phyloP scores from a whole-genome alignment of 345 rosid genomes.

The Linum trigynum region DNA sequence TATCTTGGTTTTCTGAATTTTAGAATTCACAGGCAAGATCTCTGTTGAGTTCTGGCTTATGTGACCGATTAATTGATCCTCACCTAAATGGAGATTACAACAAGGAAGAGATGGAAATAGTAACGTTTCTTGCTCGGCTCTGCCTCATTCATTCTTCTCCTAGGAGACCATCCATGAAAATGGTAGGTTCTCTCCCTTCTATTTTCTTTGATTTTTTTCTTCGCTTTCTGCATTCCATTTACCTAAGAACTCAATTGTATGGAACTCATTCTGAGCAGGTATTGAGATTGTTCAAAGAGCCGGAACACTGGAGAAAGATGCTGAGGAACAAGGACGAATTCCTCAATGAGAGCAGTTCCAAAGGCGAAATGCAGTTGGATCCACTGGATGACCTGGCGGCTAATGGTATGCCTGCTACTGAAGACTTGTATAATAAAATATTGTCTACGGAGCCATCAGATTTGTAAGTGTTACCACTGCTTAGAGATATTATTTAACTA shows the following conservation, averaged over 20 bases:
- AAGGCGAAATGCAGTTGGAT: conserved; percentile 13
- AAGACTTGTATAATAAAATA: neutral
- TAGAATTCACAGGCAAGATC: conserved; percentile 24
- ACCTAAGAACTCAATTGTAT: neutral
- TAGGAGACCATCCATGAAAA: conserved; percentile 31
- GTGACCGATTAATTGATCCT: conserved; percentile 28
- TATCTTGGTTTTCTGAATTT: neutral
- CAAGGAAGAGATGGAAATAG: conserved; percentile 29
- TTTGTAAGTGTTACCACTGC: neutral
- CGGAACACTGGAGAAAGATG: conserved; percentile 18
- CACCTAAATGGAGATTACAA: conserved; percentile 19
- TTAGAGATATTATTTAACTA: neutral
- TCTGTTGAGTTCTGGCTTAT: conserved; percentile 19
- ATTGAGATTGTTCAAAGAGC: conserved; percentile 24
- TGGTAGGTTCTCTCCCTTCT: conserved; percentile 9
- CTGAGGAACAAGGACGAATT: conserved; percentile 19
- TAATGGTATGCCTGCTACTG: neutral
- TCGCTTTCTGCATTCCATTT: neutral
- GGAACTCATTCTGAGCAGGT: conserved; percentile 22
- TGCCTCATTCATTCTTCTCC: conserved; percentile 30
- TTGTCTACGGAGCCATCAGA: neutral
- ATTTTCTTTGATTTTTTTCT: neutral
- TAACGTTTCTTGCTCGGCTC: conserved; percentile 25
- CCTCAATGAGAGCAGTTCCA: conserved; percentile 13
- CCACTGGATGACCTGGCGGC: conserved; percentile 4